Evolutionary conservation across 2,329 filamentous ascomycete genomes (phyloP), one percentile per base, ranked within the genome.

Genomic region (Penicillium brasilianum): DNA sequence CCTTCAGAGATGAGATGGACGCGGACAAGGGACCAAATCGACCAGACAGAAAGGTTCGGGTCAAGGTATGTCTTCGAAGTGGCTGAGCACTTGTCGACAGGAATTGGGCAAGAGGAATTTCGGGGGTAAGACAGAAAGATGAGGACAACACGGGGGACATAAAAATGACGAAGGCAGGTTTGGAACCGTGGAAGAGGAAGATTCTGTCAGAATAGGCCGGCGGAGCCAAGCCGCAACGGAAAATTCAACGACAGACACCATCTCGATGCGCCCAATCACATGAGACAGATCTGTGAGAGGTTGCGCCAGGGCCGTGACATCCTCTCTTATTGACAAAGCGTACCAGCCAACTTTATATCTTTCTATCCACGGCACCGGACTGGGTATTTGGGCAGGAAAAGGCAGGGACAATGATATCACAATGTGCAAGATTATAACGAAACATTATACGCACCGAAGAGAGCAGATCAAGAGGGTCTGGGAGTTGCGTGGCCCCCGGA

Each of bases 391-490:
- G 36, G 51, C n/a, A 41, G 13, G 9, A 22, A 32, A 10, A 20
- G 7, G 41, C 22, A 52, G n/a, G 10, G 25, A 13, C 32, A 36
- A 18, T 30, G n/a, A 10, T 28, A 28, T 28, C 34, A 58, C 11
- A 34, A 57, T 32, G 41, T 22, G 37, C 39, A 14, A 32, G 32
- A 43, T 22, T 52, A 62, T 50, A 49, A 50, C 34, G 52, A 58
- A 46, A 52, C 55, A 55, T 34, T 61, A 70, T 59, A 74, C 79
- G 80, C 81, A 85, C 83, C 76, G 82, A 82, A 63, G 82, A 83
- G 53, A 83, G 77, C 62, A 84, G 76, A 73, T 85, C 84, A 61
- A 82, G 63, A 51, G 81, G 81, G 73, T 87, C 85, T 50, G 83
- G 80, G 55, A 82, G 77, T 72, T 84, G 83, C 61, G 80, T 76